A percentile compares a stretch with the other conserved stretches of the same genome.
Evolutionary conservation across 345 rosid genomes (phyloP).

Genomic region (Noccaea caerulescens): DNA sequence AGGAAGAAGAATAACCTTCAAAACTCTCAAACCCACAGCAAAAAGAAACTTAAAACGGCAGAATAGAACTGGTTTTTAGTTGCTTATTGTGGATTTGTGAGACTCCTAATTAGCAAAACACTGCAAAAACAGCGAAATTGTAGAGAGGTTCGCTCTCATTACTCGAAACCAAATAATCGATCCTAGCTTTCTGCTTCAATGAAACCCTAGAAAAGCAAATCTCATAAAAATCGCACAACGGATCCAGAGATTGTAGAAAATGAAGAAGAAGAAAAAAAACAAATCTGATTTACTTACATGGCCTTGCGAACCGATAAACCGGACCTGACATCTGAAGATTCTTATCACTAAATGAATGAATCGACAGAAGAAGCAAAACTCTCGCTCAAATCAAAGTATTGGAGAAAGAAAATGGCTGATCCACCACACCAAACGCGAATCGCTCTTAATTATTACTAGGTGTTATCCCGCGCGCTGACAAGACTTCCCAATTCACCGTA

Average conservation of each 20-base stretch:
- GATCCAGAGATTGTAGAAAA: not conserved
- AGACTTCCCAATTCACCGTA: too few species aligned
- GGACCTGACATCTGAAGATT: slow-evolving; percentile 83
- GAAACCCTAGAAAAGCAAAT: slow-evolving; percentile 43
- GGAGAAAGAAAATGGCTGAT: slow-evolving; percentile 20
- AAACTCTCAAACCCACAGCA: too few species aligned
- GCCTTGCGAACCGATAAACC: slow-evolving; percentile 90
- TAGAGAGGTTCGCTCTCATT: not conserved
- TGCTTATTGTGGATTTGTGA: not conserved
- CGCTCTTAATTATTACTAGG: not conserved
- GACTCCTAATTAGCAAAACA: not conserved
- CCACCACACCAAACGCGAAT: slow-evolving; percentile 22
- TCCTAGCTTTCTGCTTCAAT: not conserved
- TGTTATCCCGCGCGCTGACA: too few species aligned
- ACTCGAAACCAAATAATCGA: not conserved
- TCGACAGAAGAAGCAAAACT: slow-evolving; percentile 20
- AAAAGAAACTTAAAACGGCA: too few species aligned
- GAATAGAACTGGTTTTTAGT: too few species aligned
- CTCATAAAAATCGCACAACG: not conserved
- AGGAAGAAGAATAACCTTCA: too few species aligned
- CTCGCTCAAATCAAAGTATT: slow-evolving; percentile 10
- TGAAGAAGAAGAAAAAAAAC: not conserved
- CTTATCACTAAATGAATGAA: not conserved
- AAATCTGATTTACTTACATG: slow-evolving; percentile 66
- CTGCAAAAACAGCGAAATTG: slow-evolving; percentile 7